Base-by-base conservation (phyloP, 2,329 filamentous ascomycete species). In the Pezicula rhizophila region DNA sequence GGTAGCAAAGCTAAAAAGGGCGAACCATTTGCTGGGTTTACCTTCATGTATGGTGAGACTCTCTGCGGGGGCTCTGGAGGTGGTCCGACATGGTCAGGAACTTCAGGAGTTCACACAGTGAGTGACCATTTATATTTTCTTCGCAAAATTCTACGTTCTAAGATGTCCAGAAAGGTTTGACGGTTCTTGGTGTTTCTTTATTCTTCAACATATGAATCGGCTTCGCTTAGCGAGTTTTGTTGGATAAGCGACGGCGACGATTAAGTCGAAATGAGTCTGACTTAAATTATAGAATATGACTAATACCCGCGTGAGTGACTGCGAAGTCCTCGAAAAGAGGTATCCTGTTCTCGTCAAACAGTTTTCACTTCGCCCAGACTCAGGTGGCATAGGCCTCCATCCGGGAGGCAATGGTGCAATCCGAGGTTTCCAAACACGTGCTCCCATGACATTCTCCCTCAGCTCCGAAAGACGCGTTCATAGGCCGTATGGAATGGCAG, bases 291-390 rank as follows among this genome's bases (percentile, higher is more conserved):
- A 23, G 1, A 85, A 91, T 68, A 89, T 89, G 84, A 91, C 87
- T 11, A 92, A 91, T 65, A 91, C 86, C 2, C 77, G 85, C 14
- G 90, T 90, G 60, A 90, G 87, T 0, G 87, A 91, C 61, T 75
- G 83, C 0, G 87, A 91, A 63, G 78, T 89, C n/a, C 85, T 90
- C 53, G 87, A 91, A 68, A 74, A 83, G 26, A 70, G 86, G 8
- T 89, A 89, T 59, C 86, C 86, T 0, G 84, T 89, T 2, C 65
- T 91, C 2, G 68, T 92, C 37, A 74, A 82, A 2, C 76, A 85
- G 57, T 91, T 90, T 63, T 74, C 75, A 14, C 68, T 91, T 10
- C 69, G 86, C 0, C 54, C 67, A 1, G 80, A 77, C 0, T 83
- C 78, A 18, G 82, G 79, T 1, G 87, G 87, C 0, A 59, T 61